Evolutionary conservation across 768 basidiomycete species (phyloP), one percentile per base, ranked within the genome.

Genomic region (Exsudoporus frostii): DNA sequence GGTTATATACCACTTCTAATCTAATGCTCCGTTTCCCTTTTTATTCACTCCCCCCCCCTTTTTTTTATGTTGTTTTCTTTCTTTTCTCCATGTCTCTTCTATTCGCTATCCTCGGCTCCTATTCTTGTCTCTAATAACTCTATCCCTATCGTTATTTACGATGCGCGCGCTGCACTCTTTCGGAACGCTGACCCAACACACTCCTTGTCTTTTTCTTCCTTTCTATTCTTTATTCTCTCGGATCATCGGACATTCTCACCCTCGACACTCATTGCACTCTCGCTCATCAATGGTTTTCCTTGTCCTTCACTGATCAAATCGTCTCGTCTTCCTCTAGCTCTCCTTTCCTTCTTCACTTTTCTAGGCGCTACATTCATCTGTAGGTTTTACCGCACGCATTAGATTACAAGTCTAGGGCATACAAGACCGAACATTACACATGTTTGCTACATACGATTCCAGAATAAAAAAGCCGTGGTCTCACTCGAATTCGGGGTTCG

Each of bases 1-100:
- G 48, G 24, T n/a, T 63, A 62, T 62, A 62, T 62, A 63, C 61
- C 61, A 53, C 43, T 45, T 53, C 41, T 48, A 55, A 59, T 62
- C 45, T 46, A 50, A 63, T 50, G 19, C 39, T 45, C 30, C 14
- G 25, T 38, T 33, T 39, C 27, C 37, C 34, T 19, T 8, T 17
- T 7, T n/a, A n/a, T n/a, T n/a, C n/a, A n/a, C n/a, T n/a, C n/a
- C n/a, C 14, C 20, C 10, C 19, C 14, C 15, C 24, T 34, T 11
- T 24, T 34, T 11, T 49, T 48, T n/a, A n/a, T n/a, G 15, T 60
- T 40, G 22, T 38, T 29, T 22, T 37, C 30, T 14, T 53, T 5
- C 10, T 25, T 24, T 19, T 20, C 22, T 47, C 10, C 19, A 6
- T 29, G 10, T 39, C 29, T 30, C 27, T 20, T 15, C 22, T 36